These are phyloP conservation scores for Isatis lusitanica DNA, from an alignment of 441 rosid species.

Conservation along the genomic window DNA sequence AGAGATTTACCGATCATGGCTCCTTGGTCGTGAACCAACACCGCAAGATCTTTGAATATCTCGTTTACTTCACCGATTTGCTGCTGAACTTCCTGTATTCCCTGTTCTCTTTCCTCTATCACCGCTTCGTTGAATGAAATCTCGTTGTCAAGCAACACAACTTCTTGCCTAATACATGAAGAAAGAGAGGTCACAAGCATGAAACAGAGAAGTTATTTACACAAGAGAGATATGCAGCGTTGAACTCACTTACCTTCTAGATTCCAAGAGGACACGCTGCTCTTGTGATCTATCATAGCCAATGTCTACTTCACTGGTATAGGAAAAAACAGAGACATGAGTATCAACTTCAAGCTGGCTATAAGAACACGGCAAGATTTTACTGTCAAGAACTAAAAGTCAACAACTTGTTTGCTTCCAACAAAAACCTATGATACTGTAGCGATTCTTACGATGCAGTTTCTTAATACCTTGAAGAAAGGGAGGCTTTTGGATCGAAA, in stretches of 20 bases:
- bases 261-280: conserved; percentile 73
- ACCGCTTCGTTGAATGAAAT: conserved; percentile 81
- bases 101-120: conserved; percentile 89
- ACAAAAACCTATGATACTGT: background rate
- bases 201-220: background rate
- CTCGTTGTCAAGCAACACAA: conserved; percentile 78
- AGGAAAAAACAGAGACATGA: background rate
- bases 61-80: conserved; percentile 92
- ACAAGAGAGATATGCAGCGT: background rate
- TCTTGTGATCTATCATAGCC: conserved; percentile 53
- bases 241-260: conserved; percentile 56
- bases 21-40: conserved; percentile 88
- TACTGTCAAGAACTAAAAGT: background rate
- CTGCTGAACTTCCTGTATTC: conserved; percentile 81
- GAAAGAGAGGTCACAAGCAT: background rate
- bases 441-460: background rate
- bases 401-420: conserved; percentile 2
- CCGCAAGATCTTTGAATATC: conserved; percentile 89
- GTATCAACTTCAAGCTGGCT: background rate
- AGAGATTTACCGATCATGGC: conserved; percentile 58
- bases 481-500: conserved; percentile 8
- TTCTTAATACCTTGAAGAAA: conserved; percentile 27
- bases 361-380: background rate
- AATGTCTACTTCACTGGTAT: conserved; percentile 46
- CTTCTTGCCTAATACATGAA: conserved; percentile 59